phyloP scores from a whole-genome alignment of 176 grass and related monocot genomes.

The Aegilops longissima region DNA sequence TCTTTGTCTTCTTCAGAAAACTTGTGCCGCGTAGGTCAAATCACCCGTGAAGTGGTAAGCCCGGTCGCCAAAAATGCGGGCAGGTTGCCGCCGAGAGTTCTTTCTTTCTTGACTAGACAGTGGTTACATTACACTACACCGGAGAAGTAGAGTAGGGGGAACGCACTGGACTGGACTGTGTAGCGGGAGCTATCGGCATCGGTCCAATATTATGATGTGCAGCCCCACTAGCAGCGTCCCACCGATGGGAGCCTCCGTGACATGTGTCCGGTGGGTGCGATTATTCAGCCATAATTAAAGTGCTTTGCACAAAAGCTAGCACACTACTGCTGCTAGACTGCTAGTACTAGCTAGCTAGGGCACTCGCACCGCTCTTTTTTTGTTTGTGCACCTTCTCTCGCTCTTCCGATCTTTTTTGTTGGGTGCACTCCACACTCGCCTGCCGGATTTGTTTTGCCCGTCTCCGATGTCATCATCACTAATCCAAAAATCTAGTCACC shows the following conservation, averaged over 20 bases:
- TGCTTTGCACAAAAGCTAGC: conserved; percentile 26
- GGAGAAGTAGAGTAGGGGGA: background rate
- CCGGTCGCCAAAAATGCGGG: background rate
- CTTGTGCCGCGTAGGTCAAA: background rate
- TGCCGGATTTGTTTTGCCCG: conserved; percentile 1
- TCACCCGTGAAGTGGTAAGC: background rate
- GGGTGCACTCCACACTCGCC: conserved; percentile 51
- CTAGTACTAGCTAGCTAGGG: background rate
- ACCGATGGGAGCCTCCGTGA: background rate
- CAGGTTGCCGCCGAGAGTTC: background rate
- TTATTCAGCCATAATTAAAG: conserved; percentile 37
- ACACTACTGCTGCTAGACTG: background rate
- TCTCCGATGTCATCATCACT: background rate
- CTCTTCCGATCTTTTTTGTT: background rate
- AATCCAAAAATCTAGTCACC: background rate
- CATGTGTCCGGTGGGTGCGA: conserved; percentile 20
- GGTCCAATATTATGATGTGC: background rate
- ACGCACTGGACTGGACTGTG: background rate
- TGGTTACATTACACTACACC: background rate
- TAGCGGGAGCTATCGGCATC: background rate
- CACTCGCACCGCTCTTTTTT: conserved; percentile 20
- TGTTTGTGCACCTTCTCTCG: background rate
- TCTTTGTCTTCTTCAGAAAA: too few species aligned
- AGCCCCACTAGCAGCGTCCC: background rate
- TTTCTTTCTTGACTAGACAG: background rate